Evolutionary conservation across 2,329 filamentous ascomycete genomes (phyloP).

Genomic region (Aspergillus floridensis): DNA sequence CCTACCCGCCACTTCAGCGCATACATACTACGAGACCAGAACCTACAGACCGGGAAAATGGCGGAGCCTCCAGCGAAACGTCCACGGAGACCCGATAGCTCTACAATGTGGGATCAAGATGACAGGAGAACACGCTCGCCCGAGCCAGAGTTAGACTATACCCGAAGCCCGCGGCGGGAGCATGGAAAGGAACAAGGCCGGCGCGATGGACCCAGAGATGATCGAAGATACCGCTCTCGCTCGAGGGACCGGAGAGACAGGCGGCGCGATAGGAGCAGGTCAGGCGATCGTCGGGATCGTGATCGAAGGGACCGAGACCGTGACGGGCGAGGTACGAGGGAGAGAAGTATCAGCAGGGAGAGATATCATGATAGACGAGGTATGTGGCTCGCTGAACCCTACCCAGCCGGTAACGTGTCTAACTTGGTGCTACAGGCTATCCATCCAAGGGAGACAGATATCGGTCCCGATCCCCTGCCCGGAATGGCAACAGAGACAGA

Average conservation of each 20-base stretch:
- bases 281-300: constrained; percentile 39
- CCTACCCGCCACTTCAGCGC: background rate
- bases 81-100: constrained; percentile 55
- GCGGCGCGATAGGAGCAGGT: constrained; percentile 44
- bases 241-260: constrained; percentile 41
- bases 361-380: constrained; percentile 41
- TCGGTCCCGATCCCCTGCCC: constrained; percentile 36
- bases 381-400: constrained; percentile 18
- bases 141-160: constrained; percentile 29
- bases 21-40: background rate
- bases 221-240: constrained; percentile 41
- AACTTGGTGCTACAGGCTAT: constrained; percentile 22
- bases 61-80: constrained; percentile 54
- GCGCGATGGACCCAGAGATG: constrained; percentile 38
- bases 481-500: constrained; percentile 36
- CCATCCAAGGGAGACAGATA: constrained; percentile 33
- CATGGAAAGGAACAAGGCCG: constrained; percentile 36
- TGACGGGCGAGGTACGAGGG: constrained; percentile 39
- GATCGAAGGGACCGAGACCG: constrained; percentile 35
- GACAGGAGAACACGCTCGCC: constrained; percentile 29
- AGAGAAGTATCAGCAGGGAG: constrained; percentile 39
- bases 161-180: constrained; percentile 40
- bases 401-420: background rate
- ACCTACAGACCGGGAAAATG: constrained; percentile 41
- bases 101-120: constrained; percentile 59